These are phyloP conservation scores for Alternaria sp. DNA, from an alignment of 2,329 filamentous ascomycete genomes.

Conservation along the genomic window DNA sequence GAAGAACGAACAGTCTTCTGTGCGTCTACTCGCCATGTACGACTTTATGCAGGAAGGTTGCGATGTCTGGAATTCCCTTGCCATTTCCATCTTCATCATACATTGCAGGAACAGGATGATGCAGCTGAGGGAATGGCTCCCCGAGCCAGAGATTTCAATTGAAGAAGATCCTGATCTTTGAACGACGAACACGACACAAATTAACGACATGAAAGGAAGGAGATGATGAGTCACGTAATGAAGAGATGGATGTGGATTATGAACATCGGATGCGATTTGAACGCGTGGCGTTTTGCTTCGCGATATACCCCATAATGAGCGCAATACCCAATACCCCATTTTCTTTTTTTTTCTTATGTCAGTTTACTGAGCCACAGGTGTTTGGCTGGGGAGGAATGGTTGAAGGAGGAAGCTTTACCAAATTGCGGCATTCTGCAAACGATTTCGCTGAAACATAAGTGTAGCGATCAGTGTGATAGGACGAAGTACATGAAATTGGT, in stretches of 20 bases:
- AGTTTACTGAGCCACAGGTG: background rate
- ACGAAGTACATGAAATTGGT: background rate
- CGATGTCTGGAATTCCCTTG: slow-evolving; percentile 69
- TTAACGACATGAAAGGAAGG: background rate
- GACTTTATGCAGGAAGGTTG: slow-evolving; percentile 62
- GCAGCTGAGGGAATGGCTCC: slow-evolving; percentile 52
- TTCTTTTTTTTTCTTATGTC: slow-evolving; percentile 14
- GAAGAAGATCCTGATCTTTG: slow-evolving; percentile 46
- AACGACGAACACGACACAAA: slow-evolving; percentile 12
- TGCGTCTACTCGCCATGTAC: slow-evolving; percentile 61
- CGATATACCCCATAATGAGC: slow-evolving; percentile 29
- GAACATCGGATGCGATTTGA: slow-evolving; percentile 7
- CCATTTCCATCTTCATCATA: slow-evolving; percentile 64
- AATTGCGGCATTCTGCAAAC: background rate
- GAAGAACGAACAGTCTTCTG: slow-evolving; percentile 27
- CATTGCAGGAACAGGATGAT: slow-evolving; percentile 62
- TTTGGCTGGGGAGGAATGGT: background rate
- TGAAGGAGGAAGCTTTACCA: background rate
- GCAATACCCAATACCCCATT: slow-evolving; percentile 16
- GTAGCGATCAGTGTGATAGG: background rate
- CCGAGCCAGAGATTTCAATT: slow-evolving; percentile 20
- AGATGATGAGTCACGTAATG: slow-evolving; percentile 3
- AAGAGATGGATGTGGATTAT: slow-evolving; percentile 11
- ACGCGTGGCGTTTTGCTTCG: slow-evolving; percentile 22
- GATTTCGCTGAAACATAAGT: background rate